Evolutionary conservation across 805 yeast genomes (phyloP), one percentile per base, ranked within the genome.

Genomic region (Monosporozyma aerobia): DNA sequence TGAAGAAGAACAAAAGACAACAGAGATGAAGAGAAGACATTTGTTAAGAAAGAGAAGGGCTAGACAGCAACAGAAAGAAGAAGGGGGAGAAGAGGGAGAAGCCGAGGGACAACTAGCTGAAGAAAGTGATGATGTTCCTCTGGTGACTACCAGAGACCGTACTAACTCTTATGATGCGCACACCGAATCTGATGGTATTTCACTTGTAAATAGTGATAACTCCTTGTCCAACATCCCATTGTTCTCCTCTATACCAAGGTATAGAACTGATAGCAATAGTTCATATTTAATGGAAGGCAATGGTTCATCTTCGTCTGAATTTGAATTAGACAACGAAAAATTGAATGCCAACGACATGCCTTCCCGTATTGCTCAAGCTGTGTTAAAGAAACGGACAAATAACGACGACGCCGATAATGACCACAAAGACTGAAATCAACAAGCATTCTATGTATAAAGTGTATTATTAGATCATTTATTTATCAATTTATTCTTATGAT

Each of bases 101-200:
- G 53, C 49, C 35, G 44, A 46, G 46, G 48, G 33, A 37, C 51
- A 53, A 10, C 47, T 44, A 37, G 47, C 53, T 5, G 50, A 51
- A 2, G 43, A 19, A 13, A 53, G 49, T 3, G 30, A 44, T 13
- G 45, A 19, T 9, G 45, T 30, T 47, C 77, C 77, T 50, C 73
- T 76, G 44, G 75, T 67, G 9, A 8, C 9, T 9, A 10, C 30
- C 23, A 14, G 29, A 25, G 53, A 69, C 72, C 50, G 39, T 35
- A 35, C 19, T 8, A 35, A 35, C n/a, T 14, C 39, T 35, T 35
- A 71, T 68, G 56, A 63, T 19, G 23, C 48, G 7, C 48, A 30
- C 22, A 10, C 25, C 11, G 48, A 64, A 14, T 77, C 81, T 0
- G 82, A 82, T 51, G 81, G 82, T 3, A 65, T 71, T 32, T 67